These are phyloP conservation scores for Bisporella sp. DNA, from an alignment of 2,329 filamentous ascomycete species.

Conservation along the genomic window DNA sequence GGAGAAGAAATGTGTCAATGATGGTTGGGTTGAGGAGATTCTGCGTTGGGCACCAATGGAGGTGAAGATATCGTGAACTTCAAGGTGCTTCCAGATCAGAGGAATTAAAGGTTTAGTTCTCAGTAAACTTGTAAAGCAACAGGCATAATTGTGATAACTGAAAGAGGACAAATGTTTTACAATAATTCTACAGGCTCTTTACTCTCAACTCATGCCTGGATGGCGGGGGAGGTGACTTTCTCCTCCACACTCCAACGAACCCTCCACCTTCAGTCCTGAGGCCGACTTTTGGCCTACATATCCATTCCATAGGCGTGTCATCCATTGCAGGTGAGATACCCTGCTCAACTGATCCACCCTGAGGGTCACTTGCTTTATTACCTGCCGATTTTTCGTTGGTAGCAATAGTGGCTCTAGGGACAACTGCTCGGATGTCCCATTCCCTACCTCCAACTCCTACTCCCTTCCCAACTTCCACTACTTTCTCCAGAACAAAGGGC, in stretches of 20 bases:
- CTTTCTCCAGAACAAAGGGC: constrained; percentile 48
- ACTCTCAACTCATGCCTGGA: too few relatives aligned
- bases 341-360: background rate
- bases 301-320: constrained; percentile 32
- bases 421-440: constrained; percentile 55
- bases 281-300: constrained; percentile 47
- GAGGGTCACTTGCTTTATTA: background rate
- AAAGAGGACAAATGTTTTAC: too few relatives aligned
- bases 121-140: too few relatives aligned
- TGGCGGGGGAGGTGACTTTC: background rate
- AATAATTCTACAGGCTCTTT: too few relatives aligned
- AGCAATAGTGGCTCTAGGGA: constrained; percentile 20
- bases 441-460: constrained; percentile 44
- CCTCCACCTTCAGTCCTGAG: constrained; percentile 39
- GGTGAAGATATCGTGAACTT: too few relatives aligned
- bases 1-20: too few relatives aligned
- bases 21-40: too few relatives aligned
- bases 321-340: background rate
- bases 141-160: too few relatives aligned
- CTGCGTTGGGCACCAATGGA: too few relatives aligned
- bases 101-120: too few relatives aligned
- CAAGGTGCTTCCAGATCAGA: too few relatives aligned
- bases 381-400: constrained; percentile 5
- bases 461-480: constrained; percentile 51
- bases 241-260: constrained; percentile 39